Base-by-base conservation (phyloP, 257 asterid species). In the Scutellaria minor region DNA sequence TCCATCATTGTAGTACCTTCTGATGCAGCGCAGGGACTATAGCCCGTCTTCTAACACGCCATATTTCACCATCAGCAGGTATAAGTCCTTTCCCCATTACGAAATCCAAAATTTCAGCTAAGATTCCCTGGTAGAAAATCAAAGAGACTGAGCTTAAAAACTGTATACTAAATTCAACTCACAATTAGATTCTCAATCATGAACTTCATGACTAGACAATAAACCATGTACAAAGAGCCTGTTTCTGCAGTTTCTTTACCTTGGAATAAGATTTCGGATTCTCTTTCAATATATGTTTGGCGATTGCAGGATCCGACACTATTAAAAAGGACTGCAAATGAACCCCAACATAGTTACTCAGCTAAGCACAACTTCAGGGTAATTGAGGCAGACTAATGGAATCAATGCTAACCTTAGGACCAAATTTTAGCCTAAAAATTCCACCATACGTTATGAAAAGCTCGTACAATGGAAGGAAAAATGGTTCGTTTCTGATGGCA, bases 61-160 rank as follows among this genome's bases (percentile, higher is more conserved):
- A 94, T 75, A 86, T 79, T 79, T 94, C 99, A 73, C 97, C 98
- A 78, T 94, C 99, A 73, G 99, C 98, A 63, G 99, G 99, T 71
- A 94, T 94, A 66, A 94, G 99, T 77, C 99, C 99, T 85, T 94
- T 94, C 71, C 99, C 99, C 99, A 94, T 94, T 18, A 94, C 99
- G 79, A 94, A 94, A 39, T 91, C 95, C 82, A 94, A 82, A 60
- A 94, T 94, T 80, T 94, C 99, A 79, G 97, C 97, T 46, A 94
- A 88, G 87, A 94, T 84, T 55, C 99, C 99, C 97, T 91, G 89
- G 27, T 15, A 70, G 15, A 66, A 66, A 27, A 78, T 27, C 63
- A 59, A 77, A 39, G 58, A 70, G 27, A 14, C 31, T 42, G n/a
- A 48, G 7, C 46, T 31, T 50, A 52, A 54, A 18, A 55, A 46